phyloP scores from a whole-genome alignment of 2,329 filamentous ascomycete genomes.

The Raffaelea ambrosiae region DNA sequence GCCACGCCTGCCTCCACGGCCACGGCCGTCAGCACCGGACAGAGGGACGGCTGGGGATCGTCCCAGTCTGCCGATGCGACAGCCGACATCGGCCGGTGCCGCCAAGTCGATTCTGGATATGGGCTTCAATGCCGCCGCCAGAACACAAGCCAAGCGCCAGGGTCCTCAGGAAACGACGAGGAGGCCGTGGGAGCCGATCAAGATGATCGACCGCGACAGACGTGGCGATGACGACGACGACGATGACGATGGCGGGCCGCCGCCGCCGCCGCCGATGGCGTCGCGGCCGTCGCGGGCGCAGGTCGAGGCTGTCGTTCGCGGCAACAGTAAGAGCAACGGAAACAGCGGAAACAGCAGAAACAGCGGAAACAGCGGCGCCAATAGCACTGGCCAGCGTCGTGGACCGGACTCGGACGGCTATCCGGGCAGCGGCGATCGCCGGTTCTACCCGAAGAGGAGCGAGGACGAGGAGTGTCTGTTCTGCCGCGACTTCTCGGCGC shows the following conservation, averaged over 20 bases:
- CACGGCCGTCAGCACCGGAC: too few species aligned
- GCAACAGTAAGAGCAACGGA: too few species aligned
- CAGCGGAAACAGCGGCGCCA: too few species aligned
- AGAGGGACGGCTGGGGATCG: constrained; percentile 24
- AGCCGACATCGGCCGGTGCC: constrained; percentile 7
- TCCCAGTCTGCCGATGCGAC: constrained; percentile 32
- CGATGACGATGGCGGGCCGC: constrained; percentile 24
- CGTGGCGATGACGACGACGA: neutral
- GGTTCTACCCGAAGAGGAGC: constrained; percentile 5
- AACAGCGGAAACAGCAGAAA: too few species aligned
- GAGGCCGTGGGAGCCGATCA: neutral
- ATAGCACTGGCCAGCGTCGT: too few species aligned
- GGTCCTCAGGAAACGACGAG: neutral
- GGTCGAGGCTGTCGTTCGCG: constrained; percentile 31
- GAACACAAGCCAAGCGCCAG: constrained; percentile 2
- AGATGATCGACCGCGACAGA: neutral
- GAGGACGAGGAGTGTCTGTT: constrained; percentile 52
- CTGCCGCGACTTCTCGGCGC: constrained; percentile 80
- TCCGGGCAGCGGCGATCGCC: neutral
- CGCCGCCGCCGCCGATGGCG: constrained; percentile 43
- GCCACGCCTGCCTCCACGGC: constrained; percentile 30
- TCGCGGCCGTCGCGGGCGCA: constrained; percentile 45
- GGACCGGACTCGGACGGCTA: too few species aligned
- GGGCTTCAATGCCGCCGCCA: constrained; percentile 13
- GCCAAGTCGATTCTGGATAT: constrained; percentile 19